phyloP scores from a whole-genome alignment of 73 alveolate species.

The Tetrahymena borealis region DNA sequence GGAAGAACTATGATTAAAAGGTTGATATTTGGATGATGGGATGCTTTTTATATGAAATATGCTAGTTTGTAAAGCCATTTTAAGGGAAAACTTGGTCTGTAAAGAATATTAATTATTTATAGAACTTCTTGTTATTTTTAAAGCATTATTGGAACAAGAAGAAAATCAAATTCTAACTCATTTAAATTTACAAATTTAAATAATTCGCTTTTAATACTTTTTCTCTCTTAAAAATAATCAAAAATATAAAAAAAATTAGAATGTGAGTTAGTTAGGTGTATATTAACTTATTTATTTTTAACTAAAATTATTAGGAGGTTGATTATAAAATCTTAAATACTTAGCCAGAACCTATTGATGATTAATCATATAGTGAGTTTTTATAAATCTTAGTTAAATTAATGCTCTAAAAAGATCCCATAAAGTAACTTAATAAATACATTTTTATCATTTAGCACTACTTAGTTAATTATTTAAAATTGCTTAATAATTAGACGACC shows the following conservation, averaged over 20 bases:
- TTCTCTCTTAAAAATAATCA: too few relatives aligned
- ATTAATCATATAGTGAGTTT: neutral
- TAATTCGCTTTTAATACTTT: too few relatives aligned
- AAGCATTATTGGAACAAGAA: too few relatives aligned
- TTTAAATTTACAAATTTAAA: too few relatives aligned
- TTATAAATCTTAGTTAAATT: neutral
- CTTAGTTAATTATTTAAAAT: neutral
- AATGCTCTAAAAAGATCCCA: neutral
- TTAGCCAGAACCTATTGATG: neutral
- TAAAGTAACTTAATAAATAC: neutral
- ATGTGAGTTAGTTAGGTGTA: too few relatives aligned
- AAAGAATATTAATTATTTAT: neutral
- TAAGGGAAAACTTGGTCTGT: neutral
- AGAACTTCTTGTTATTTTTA: too few relatives aligned
- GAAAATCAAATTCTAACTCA: too few relatives aligned
- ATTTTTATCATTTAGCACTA: neutral
- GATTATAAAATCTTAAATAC: neutral
- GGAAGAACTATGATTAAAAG: neutral
- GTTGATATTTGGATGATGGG: slow-evolving; percentile 1
- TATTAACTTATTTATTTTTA: too few relatives aligned
- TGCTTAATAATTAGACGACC: neutral
- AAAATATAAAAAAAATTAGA: too few relatives aligned
- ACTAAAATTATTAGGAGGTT: neutral
- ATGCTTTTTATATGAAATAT: neutral
- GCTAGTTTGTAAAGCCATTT: neutral